phyloP scores from a whole-genome alignment of 176 grass and related monocot species.

The Musa schizocarpa region DNA sequence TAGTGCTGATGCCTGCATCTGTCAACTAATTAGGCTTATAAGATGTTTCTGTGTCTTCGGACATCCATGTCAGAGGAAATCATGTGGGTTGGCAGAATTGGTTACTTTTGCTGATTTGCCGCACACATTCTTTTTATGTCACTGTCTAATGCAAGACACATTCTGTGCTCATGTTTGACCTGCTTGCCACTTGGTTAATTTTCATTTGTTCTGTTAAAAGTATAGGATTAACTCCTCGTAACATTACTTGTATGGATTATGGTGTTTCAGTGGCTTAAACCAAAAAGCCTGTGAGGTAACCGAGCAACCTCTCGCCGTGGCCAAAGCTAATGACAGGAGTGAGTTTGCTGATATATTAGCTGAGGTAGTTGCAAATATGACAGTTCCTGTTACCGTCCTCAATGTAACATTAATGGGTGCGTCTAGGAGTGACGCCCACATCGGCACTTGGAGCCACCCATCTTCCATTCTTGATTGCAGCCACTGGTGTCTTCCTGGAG shows the following conservation, averaged over 20 bases:
- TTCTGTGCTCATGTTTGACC: neutral
- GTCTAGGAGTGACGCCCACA: constrained; percentile 88
- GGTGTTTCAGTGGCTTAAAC: constrained; percentile 51
- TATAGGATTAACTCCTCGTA: neutral
- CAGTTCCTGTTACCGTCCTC: constrained; percentile 54
- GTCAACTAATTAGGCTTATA: too few species aligned
- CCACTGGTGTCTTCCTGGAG: constrained; percentile 92
- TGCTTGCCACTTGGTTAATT: neutral
- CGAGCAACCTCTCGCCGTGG: constrained; percentile 45
- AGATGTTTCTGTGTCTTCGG: too few species aligned
- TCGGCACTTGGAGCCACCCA: constrained; percentile 87
- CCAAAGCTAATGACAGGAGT: constrained; percentile 56
- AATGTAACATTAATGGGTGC: constrained; percentile 93
- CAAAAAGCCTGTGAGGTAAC: constrained; percentile 80
- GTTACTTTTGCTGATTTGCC: too few species aligned
- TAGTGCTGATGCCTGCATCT: too few species aligned
- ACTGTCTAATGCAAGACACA: too few species aligned
- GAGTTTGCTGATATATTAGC: constrained; percentile 80
- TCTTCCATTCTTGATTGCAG: constrained; percentile 85
- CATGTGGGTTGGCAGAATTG: too few species aligned
- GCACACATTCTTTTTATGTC: too few species aligned
- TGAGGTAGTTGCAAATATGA: constrained; percentile 42
- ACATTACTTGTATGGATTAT: neutral
- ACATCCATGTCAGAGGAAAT: too few species aligned
- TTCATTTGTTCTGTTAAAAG: neutral